A percentile compares a stretch with the other conserved stretches of the same genome.
phyloP scores from a whole-genome alignment of 257 asterid species.

The Solanum sejunctum region DNA sequence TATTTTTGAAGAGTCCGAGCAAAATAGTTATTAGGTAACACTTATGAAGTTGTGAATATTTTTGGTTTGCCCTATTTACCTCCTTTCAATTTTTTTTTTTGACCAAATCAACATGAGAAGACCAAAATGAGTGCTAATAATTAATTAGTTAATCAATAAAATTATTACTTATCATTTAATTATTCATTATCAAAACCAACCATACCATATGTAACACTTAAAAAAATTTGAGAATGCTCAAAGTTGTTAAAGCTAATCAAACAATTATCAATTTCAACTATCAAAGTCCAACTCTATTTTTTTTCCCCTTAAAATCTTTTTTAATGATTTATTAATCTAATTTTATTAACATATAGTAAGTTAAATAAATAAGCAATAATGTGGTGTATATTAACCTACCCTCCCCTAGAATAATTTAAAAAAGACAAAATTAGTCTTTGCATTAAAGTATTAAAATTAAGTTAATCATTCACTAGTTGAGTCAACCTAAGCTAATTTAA shows the following conservation, averaged over 20 bases:
- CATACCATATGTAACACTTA: background rate
- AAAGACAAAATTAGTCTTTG: background rate
- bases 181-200: background rate
- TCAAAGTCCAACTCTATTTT: background rate
- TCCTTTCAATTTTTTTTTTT: background rate
- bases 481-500: background rate
- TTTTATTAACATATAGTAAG: background rate
- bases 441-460: background rate
- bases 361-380: background rate
- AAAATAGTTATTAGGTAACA: background rate
- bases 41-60: background rate
- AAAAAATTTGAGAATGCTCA: background rate
- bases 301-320: background rate
- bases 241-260: background rate
- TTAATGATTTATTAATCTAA: background rate
- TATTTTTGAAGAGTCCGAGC: too few relatives aligned
- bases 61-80: background rate
- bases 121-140: background rate
- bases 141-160: background rate
- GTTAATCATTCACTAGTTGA: background rate
- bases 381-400: background rate
- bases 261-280: background rate
- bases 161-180: background rate
- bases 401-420: background rate
- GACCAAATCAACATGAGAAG: background rate